Evolutionary conservation across 2,329 filamentous ascomycete species (phyloP), one percentile per base, ranked within the genome.

Genomic region (Xylaria sp.): DNA sequence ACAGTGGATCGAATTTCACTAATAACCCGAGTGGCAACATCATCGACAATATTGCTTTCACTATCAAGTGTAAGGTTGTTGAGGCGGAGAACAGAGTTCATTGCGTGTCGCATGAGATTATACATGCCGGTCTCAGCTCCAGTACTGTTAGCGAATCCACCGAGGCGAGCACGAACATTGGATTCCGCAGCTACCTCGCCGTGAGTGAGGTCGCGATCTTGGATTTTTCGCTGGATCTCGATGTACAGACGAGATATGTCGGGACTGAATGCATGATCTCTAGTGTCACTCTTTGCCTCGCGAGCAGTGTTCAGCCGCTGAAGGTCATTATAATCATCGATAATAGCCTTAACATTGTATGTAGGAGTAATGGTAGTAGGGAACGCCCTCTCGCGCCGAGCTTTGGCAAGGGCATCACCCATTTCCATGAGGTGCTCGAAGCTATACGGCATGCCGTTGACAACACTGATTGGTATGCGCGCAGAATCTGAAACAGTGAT

Each of bases 11-110:
- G 72, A 20, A 77, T 71, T 0, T 73, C 69, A 0, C 57, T 42
- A 5, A 77, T 40, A 20, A 77, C 42, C 2, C 63, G 59, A 23
- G 54, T 26, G 23, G 71, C 71, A 1, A 49, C 70, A 56, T 73
- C 31, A 6, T 73, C 71, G 17, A 74, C 42, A 1, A 68, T 15
- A n/a, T 69, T 67, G 23, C 38, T 63, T 82, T 86, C 80, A 80
- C 80, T 70, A 66, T 85, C 66, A 77, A 81, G 1, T 77, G 82
- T 15, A 76, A 83, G 67, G 78, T 87, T 59, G 75, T 87, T 63
- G 6, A 64, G 59, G 65, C 87, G 67, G 48, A 73, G 65, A 2
- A 77, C 74, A 7, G 71, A 72, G 17, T 70, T 57, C 1, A 77
- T 60, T 0, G 77, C 77, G 38, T 79, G 76, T 42, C 74, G 71